These are phyloP conservation scores for Phytopythium boreale DNA, from an alignment of 352 stramenopile species.

Conservation along the genomic window DNA sequence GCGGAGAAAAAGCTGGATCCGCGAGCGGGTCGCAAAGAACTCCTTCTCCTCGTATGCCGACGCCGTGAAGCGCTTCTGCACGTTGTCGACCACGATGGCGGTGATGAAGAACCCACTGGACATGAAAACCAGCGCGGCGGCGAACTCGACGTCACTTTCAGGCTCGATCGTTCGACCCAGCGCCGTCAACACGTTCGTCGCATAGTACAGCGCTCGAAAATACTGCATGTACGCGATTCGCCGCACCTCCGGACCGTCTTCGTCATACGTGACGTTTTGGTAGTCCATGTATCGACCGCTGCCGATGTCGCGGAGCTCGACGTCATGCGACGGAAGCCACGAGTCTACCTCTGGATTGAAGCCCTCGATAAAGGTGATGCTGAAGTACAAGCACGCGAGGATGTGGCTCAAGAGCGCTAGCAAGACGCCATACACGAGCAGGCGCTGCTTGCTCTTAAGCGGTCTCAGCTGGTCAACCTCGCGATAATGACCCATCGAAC, in stretches of 20 bases:
- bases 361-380: conserved; percentile 24
- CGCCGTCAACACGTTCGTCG: conserved; percentile 30
- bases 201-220: conserved; percentile 39
- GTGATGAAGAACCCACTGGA: conserved; percentile 47
- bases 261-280: conserved; percentile 6
- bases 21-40: conserved; percentile 40
- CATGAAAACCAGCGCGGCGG: conserved; percentile 39
- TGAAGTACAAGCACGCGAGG: conserved; percentile 30
- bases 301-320: conserved; percentile 15
- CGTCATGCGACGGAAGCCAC: conserved; percentile 24
- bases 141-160: conserved; percentile 25
- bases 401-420: conserved; percentile 31
- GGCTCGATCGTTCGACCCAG: conserved; percentile 42
- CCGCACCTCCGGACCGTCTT: conserved; percentile 8
- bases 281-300: conserved; percentile 6
- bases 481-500: conserved; percentile 18
- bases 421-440: conserved; percentile 17
- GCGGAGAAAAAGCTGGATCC: conserved; percentile 52
- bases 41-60: conserved; percentile 55
- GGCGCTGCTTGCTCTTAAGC: conserved; percentile 12
- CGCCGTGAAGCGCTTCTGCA: conserved; percentile 52
- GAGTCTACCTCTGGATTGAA: conserved; percentile 19
- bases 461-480: conserved; percentile 25
- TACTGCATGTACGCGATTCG: conserved; percentile 32
- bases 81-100: conserved; percentile 45